Base-by-base conservation (phyloP, 139 green algal genomes). In the Zygnema circumcarinatum region DNA sequence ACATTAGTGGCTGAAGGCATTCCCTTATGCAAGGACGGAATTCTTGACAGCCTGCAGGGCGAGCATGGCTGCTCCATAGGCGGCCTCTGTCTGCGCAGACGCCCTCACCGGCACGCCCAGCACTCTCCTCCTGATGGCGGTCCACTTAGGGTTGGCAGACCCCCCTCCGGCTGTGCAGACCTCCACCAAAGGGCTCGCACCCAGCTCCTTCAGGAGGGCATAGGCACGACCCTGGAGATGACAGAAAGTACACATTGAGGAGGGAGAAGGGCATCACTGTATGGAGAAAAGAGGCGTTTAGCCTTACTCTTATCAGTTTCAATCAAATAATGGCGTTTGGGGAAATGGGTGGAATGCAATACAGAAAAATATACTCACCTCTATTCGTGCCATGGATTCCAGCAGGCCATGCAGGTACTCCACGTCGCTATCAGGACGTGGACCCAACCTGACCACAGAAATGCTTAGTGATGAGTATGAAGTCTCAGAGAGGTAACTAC, bases 161-260 rank as follows among this genome's bases (percentile, higher is more conserved):
- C 96, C 96, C 2, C 96, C 96, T 0, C 96, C 96, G 54, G 94
- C 94, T 33, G 95, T 98, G 1, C 89, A 79, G 35, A 97, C 94
- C 41, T 90, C 68, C 1, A 69, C 91, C 0, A 98, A 74, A 0
- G 91, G 84, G 3, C 82, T 91, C 1, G 95, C 94, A 0, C 96
- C 96, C 68, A 98, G 73, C 16, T 94, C 40, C 0, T 52, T 68
- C 53, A 98, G 91, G 41, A 94, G 86, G 0, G 32, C 0, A 86
- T 97, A 98, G 0, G n/a, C n/a, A 92, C 93, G 41, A 0, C 85
- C 92, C 90, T 98, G 95, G 0, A 97, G 93, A n/a, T n/a, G n/a
- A n/a, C n/a, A n/a, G n/a, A n/a, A n/a, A 52, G 78, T 74, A 0
- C 95, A 90, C 7, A 98, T 96, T 29, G 56, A 29, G 29, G 56